Percentiles rank a stretch among this genome's conserved stretches.
These are phyloP conservation scores for Ophiostoma himal-ulmi DNA, from an alignment of 2,329 filamentous ascomycete species.

Conservation along the genomic window DNA sequence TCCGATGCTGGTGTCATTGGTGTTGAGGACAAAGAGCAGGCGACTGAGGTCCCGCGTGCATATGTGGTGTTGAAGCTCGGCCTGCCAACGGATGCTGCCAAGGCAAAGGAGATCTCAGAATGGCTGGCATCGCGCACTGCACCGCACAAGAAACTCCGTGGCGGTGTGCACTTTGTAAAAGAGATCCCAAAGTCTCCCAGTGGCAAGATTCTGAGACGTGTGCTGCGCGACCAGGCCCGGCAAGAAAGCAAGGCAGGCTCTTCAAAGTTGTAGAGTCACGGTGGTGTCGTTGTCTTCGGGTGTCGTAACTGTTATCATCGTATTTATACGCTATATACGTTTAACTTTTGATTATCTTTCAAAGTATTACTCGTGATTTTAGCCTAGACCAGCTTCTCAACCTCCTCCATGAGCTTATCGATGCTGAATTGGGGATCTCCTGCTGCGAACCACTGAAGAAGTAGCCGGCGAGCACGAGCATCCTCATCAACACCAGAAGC, in stretches of 20 bases:
- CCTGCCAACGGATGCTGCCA: conserved; percentile 30
- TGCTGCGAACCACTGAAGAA: conserved; percentile 75
- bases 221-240: conserved; percentile 39
- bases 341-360: not conserved
- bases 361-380: not conserved
- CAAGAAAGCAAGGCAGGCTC: conserved; percentile 35
- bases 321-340: not conserved
- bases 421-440: conserved; percentile 77
- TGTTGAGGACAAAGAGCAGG: conserved; percentile 52
- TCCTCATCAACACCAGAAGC: conserved; percentile 47
- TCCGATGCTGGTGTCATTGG: conserved; percentile 59
- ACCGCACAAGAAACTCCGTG: conserved; percentile 60
- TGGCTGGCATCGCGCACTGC: conserved; percentile 38
- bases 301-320: not conserved
- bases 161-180: conserved; percentile 64
- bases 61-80: conserved; percentile 51
- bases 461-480: conserved; percentile 55
- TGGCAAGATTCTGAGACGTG: conserved; percentile 43
- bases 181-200: conserved; percentile 65
- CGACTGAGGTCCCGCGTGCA: conserved; percentile 63
- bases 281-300: not conserved
- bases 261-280: conserved; percentile 37
- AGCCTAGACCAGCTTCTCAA: conserved; percentile 63
- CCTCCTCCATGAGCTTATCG: conserved; percentile 80
- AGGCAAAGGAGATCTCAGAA: conserved; percentile 36